Conservation (phyloP, 2,329 filamentous ascomycete genomes). For the Aspergillus quadrilineatus region DNA sequence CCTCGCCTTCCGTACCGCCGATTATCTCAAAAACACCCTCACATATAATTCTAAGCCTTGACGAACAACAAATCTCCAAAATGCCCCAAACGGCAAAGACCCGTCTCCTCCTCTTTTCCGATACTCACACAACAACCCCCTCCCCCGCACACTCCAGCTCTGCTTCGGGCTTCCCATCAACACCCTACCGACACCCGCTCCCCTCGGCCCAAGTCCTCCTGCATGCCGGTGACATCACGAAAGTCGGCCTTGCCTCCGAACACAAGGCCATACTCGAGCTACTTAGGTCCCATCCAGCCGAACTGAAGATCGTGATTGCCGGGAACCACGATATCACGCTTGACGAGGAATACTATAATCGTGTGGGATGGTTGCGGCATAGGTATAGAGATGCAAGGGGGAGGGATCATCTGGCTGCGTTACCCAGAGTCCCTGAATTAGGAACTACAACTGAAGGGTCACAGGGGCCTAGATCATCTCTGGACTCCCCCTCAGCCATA, state of each 20-base stretch:
- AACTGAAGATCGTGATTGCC: conserved; percentile 61
- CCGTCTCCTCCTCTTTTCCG: conserved; percentile 44
- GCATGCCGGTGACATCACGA: conserved; percentile 61
- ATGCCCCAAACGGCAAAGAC: conserved; percentile 33
- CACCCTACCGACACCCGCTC: conserved; percentile 44
- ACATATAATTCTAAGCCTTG: background rate
- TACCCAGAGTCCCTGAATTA: background rate
- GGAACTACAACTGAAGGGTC: background rate
- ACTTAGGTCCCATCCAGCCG: conserved; percentile 51
- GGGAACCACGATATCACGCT: conserved; percentile 64
- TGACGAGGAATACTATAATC: conserved; percentile 51
- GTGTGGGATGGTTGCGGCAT: conserved; percentile 30
- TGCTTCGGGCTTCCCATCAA: conserved; percentile 5
- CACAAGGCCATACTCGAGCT: conserved; percentile 50
- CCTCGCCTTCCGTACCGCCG: background rate
- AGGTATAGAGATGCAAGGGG: conserved; percentile 18
- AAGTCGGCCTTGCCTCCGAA: conserved; percentile 49
- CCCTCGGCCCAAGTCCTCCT: conserved; percentile 55
- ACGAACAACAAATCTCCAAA: background rate
- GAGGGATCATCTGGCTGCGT: conserved; percentile 11
- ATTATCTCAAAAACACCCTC: background rate
- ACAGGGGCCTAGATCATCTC: conserved; percentile 20
- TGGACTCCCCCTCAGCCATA: conserved; percentile 27
- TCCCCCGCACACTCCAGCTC: conserved; percentile 18
- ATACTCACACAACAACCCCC: conserved; percentile 41